Evolutionary conservation across 2,329 filamentous ascomycete species (phyloP), one percentile per base, ranked within the genome.

Genomic region (Boeremia lycopersici): DNA sequence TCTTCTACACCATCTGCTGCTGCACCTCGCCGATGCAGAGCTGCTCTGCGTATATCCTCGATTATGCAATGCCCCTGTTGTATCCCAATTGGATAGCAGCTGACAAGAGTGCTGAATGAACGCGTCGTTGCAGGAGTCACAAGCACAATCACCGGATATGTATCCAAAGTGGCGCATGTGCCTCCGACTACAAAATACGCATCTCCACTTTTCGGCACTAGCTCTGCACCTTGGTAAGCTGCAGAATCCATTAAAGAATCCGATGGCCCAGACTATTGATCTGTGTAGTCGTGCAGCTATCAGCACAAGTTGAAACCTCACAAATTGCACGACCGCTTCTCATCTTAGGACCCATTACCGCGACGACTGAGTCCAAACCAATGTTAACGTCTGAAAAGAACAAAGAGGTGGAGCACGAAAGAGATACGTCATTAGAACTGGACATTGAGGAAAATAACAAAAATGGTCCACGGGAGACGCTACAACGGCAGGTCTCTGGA

Each of bases 401-500:
- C 33, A 43, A 48, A 40, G 34, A 44, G 29, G 6, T 11, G 13
- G 36, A 38, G 4, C 23, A 23, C 6, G 36, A 31, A 23, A 41
- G 25, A 8, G 31, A 38, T 19, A 3, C 36, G 13, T 19, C 53
- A 13, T 10, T 25, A 11, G 47, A 51, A 7, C 9, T 35, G 26
- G 53, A 56, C 10, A 3, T 48, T 6, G 53, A 50, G 30, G 51
- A 62, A 25, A 57, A 55, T 6, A 47, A 50, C 25, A 51, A 62
- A 25, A 57, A 55, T 56, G 54, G 17, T 11, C 38, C 25, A 3
- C 29, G 36, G 12, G 26, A 48, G n/a, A 48, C 50, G 2, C 40
- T 69, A 10, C 53, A 67, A 45, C 59, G 63, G 41, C 59, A 64
- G 34, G 44, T 61, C 11, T 69, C 70, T 7, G 70, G 59, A 12